Percentiles rank a stretch among this genome's conserved stretches.
phyloP scores from a whole-genome alignment of 1,139 yeast genomes.

The Protomyces pachydermus region DNA sequence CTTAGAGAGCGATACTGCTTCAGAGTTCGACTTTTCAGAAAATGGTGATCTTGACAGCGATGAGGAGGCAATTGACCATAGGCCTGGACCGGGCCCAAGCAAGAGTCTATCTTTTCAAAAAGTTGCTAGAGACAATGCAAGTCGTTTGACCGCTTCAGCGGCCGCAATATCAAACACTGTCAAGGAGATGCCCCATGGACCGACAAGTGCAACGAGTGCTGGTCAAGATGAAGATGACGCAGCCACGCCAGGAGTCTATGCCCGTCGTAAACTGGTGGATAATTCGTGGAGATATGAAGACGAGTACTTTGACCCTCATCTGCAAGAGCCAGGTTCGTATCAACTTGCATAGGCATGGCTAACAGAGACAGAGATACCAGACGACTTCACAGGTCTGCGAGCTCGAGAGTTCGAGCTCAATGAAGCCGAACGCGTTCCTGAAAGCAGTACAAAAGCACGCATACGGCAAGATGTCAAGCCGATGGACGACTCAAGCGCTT shows the following conservation, averaged over 20 bases:
- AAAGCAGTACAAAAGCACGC: background rate
- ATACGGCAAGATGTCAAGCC: background rate
- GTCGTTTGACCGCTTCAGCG: background rate
- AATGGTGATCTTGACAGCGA: background rate
- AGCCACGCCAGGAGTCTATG: background rate
- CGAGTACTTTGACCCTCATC: slow-evolving; percentile 13
- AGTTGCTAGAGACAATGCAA: background rate
- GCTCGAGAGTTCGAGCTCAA: slow-evolving; percentile 6
- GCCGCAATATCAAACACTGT: background rate
- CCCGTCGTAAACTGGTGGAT: slow-evolving; percentile 20
- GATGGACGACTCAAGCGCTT: slow-evolving; percentile 16
- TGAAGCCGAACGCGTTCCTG: slow-evolving; percentile 15
- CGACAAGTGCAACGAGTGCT: background rate
- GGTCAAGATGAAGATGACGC: background rate
- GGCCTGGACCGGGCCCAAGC: background rate
- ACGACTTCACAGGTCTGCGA: background rate
- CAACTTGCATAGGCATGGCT: background rate
- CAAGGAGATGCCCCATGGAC: background rate
- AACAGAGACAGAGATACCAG: slow-evolving; percentile 1
- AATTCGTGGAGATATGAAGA: slow-evolving; percentile 24
- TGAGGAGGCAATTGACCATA: background rate
- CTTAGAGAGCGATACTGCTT: background rate
- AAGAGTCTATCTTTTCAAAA: background rate
- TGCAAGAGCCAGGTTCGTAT: slow-evolving; percentile 1
- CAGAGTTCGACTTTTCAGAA: background rate